A percentile compares a stretch with the other conserved stretches of the same genome.
Conservation (phyloP, 2,329 filamentous ascomycete genomes). For the Botrytis porri region DNA sequence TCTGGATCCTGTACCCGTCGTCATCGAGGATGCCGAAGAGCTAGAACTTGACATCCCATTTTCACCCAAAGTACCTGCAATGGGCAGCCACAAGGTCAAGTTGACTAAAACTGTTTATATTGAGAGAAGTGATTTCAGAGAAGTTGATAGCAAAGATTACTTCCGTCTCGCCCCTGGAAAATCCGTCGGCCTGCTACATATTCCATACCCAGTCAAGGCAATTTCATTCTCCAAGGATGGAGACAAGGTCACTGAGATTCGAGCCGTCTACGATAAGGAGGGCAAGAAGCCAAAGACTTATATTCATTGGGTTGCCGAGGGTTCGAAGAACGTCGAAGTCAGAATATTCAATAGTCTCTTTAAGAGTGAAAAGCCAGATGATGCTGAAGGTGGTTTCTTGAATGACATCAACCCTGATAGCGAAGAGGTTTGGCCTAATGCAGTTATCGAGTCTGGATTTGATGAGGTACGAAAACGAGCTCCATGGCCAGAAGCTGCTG, state of each 20-base stretch:
- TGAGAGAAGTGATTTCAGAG: constrained; percentile 74
- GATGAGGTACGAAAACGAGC: constrained; percentile 70
- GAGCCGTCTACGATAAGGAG: constrained; percentile 67
- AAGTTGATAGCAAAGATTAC: constrained; percentile 68
- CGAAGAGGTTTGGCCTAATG: constrained; percentile 73
- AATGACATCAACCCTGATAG: constrained; percentile 82
- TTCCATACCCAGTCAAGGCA: constrained; percentile 66
- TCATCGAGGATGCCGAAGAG: constrained; percentile 75
- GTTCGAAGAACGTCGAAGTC: constrained; percentile 66
- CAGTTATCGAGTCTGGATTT: constrained; percentile 80
- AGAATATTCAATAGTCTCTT: constrained; percentile 81
- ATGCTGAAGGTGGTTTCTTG: constrained; percentile 75
- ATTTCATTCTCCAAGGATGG: constrained; percentile 65
- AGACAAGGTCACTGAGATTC: constrained; percentile 62
- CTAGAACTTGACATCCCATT: constrained; percentile 73
- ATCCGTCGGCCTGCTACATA: constrained; percentile 69
- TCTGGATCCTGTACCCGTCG: constrained; percentile 77
- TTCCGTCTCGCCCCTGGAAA: constrained; percentile 76
- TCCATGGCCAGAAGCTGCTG: constrained; percentile 74
- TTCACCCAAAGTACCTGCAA: constrained; percentile 72
- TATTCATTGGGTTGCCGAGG: constrained; percentile 86
- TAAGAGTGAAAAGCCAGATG: constrained; percentile 78
- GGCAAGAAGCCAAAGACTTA: constrained; percentile 73
- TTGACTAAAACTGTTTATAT: constrained; percentile 83
- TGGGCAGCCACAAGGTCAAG: constrained; percentile 57